A percentile compares a stretch with the other conserved stretches of the same genome.
phyloP scores from a whole-genome alignment of 768 basidiomycete species.

The Tricholoma terreum region DNA sequence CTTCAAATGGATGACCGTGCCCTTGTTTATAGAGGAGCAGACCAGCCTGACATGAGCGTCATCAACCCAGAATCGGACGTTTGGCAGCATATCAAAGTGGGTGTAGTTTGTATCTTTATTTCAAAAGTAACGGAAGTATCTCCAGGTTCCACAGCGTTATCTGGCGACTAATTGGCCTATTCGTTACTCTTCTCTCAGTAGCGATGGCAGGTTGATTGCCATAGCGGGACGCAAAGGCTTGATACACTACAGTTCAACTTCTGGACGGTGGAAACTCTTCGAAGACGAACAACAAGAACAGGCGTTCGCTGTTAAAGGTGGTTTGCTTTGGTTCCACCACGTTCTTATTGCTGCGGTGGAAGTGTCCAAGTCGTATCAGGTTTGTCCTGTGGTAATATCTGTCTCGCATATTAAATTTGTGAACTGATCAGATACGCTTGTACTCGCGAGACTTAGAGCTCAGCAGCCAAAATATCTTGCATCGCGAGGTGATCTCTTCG shows the following conservation, averaged over 20 bases:
- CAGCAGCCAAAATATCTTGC: conserved; percentile 76
- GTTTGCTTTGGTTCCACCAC: conserved; percentile 95
- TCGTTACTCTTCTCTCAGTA: conserved; percentile 85
- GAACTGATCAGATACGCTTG: conserved; percentile 66
- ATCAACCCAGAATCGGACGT: conserved; percentile 98
- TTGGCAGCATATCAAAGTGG: conserved; percentile 94
- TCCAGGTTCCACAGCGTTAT: conserved; percentile 85
- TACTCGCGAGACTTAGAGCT: conserved; percentile 93
- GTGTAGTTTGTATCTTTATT: neutral
- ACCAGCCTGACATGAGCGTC: conserved; percentile 97
- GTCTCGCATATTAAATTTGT: neutral
- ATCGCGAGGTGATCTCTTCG: conserved; percentile 71
- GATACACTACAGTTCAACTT: conserved; percentile 90
- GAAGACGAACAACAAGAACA: conserved; percentile 79
- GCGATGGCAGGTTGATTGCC: conserved; percentile 88
- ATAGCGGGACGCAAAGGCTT: conserved; percentile 89
- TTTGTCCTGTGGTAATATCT: conserved; percentile 24
- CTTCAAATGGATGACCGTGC: conserved; percentile 94
- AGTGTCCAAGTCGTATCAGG: conserved; percentile 74
- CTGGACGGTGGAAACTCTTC: conserved; percentile 95
- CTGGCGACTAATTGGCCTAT: conserved; percentile 92
- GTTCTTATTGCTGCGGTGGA: conserved; percentile 91
- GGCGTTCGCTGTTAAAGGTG: conserved; percentile 84
- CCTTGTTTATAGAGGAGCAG: conserved; percentile 91
- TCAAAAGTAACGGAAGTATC: neutral